A percentile compares a stretch with the other conserved stretches of the same genome.
phyloP scores from a whole-genome alignment of 73 alveolate genomes.

The Urostyla sp. region DNA sequence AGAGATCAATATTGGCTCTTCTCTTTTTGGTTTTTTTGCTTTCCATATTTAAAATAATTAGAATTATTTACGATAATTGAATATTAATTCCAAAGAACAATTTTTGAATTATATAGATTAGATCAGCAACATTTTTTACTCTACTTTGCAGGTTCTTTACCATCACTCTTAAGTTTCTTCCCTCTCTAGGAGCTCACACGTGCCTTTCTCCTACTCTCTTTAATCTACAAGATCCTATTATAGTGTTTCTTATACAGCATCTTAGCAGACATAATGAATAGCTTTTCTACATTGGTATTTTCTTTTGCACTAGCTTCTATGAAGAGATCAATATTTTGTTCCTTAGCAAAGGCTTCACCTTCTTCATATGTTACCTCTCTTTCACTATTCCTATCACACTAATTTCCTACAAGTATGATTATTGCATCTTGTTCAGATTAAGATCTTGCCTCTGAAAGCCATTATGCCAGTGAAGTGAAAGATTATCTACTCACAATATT shows the following conservation, averaged over 20 bases:
- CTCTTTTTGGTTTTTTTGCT: background rate
- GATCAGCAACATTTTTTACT: background rate
- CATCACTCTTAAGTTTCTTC: background rate
- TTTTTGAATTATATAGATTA: too few species aligned
- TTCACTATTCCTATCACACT: constrained; percentile 17
- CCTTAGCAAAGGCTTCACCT: constrained; percentile 11
- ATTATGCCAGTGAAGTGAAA: background rate
- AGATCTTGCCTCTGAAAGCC: background rate
- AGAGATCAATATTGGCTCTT: too few species aligned
- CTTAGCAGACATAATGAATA: background rate
- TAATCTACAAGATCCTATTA: background rate
- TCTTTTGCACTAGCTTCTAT: background rate
- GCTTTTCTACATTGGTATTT: background rate
- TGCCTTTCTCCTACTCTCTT: background rate
- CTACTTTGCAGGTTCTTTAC: background rate
- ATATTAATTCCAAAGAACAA: too few species aligned
- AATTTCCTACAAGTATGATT: constrained; percentile 33
- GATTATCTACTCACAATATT: constrained; percentile 58
- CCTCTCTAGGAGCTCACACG: background rate
- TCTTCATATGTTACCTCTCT: constrained; percentile 4
- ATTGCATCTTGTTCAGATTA: constrained; percentile 11
- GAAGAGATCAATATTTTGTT: background rate
- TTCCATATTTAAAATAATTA: too few species aligned
- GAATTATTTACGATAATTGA: background rate
- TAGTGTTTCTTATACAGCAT: background rate